Conservation (phyloP, 176 grass and related monocot genomes). For the Pharus latifolius region DNA sequence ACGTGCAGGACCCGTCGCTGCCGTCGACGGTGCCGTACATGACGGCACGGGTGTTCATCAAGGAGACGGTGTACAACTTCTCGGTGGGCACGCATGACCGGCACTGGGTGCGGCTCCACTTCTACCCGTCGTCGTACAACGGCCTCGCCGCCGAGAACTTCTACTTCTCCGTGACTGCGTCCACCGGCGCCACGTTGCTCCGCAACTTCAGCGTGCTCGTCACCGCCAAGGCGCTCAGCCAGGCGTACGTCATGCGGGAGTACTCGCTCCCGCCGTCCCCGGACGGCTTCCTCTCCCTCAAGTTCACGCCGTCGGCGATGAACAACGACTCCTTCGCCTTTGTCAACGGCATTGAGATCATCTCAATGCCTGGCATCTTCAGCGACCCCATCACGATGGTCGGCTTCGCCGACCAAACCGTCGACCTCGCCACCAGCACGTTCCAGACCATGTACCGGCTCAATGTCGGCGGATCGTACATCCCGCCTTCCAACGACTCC, state of each 20-base stretch:
- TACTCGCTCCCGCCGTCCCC: slow-evolving; percentile 46
- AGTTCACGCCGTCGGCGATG: slow-evolving; percentile 40
- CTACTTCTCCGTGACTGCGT: slow-evolving; percentile 55
- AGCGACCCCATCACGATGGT: slow-evolving; percentile 38
- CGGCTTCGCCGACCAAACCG: slow-evolving; percentile 61
- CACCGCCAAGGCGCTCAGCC: slow-evolving; percentile 54
- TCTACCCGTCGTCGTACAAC: slow-evolving; percentile 72
- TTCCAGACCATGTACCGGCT: slow-evolving; percentile 73
- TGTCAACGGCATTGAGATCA: slow-evolving; percentile 70
- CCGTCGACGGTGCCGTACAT: slow-evolving; percentile 69
- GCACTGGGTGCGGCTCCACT: slow-evolving; percentile 76
- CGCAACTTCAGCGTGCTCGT: slow-evolving; percentile 64
- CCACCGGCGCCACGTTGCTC: slow-evolving; percentile 48
- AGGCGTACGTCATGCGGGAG: slow-evolving; percentile 57
- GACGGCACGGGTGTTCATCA: slow-evolving; percentile 64
- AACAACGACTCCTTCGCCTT: slow-evolving; percentile 63
- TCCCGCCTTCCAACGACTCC: slow-evolving; percentile 59
- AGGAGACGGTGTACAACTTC: slow-evolving; percentile 51
- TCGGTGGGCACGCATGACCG: slow-evolving; percentile 36
- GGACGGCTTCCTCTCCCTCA: slow-evolving; percentile 35
- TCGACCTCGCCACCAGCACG: slow-evolving; percentile 21
- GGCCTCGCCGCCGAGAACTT: slow-evolving; percentile 31
- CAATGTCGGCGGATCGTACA: slow-evolving; percentile 55
- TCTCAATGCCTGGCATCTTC: slow-evolving; percentile 73
- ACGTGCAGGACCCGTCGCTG: slow-evolving; percentile 48